These are phyloP conservation scores for Botrytis hyacinthi DNA, from an alignment of 2,329 filamentous ascomycete genomes.

Conservation along the genomic window DNA sequence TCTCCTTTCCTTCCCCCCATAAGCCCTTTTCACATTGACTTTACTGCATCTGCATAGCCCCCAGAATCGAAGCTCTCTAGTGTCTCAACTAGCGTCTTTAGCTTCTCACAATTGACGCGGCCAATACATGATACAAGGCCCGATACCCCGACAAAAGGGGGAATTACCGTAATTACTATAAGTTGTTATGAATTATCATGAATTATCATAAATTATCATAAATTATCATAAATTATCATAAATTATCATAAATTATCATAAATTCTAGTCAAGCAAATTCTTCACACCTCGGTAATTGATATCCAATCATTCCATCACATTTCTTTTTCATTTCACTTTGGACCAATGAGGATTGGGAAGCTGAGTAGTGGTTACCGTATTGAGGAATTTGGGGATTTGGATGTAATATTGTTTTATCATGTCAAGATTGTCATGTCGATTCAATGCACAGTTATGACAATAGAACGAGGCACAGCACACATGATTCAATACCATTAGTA, in stretches of 20 bases:
- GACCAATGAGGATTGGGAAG: neutral
- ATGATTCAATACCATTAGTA: neutral
- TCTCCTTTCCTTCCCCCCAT: neutral
- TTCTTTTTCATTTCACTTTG: neutral
- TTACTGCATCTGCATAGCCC: neutral
- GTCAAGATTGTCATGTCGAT: no score
- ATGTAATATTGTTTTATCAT: no score
- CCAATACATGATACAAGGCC: neutral
- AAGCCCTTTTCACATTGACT: neutral
- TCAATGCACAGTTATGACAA: no score
- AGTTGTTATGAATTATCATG: neutral
- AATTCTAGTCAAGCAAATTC: neutral
- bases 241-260: neutral
- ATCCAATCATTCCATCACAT: neutral
- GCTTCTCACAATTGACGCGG: neutral
- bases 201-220: no score
- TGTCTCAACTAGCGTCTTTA: neutral
- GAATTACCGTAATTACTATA: neutral
- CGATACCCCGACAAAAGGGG: neutral
- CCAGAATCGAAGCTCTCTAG: neutral
- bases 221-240: no score
- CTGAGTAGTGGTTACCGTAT: neutral
- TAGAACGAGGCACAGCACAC: neutral
- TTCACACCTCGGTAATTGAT: neutral
- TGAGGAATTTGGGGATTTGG: neutral